Evolutionary conservation across 495 filamentous ascomycete species (phyloP).

Genomic region (Aspergillus bridgeri): DNA sequence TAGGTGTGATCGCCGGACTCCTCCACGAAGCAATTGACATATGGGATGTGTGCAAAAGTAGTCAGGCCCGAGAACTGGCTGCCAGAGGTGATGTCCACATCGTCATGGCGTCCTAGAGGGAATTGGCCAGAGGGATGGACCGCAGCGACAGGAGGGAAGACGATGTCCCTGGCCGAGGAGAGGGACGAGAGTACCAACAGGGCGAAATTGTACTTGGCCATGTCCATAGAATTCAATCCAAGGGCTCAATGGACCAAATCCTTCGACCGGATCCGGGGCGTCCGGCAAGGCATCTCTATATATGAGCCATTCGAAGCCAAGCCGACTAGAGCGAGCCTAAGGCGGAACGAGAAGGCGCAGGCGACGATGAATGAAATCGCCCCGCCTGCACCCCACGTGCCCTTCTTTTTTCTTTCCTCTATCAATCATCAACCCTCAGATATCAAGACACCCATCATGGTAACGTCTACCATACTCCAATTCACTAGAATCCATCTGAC

Average conservation of each 20-base stretch:
- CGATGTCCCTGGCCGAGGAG: conserved; percentile 30
- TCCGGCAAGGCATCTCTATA: too few relatives aligned
- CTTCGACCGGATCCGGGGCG: too few relatives aligned
- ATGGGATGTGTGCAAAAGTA: conserved; percentile 48
- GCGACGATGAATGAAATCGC: too few relatives aligned
- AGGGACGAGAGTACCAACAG: neutral
- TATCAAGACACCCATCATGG: too few relatives aligned
- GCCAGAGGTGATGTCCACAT: conserved; percentile 26
- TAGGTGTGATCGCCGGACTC: conserved; percentile 13
- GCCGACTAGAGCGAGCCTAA: too few relatives aligned
- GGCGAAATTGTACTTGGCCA: neutral
- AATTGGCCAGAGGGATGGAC: conserved; percentile 13
- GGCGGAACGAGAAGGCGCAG: too few relatives aligned
- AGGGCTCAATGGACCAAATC: neutral
- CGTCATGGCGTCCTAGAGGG: conserved; percentile 18
- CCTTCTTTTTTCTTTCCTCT: too few relatives aligned
- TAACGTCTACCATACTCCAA: too few relatives aligned
- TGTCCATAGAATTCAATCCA: neutral
- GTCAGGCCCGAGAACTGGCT: conserved; percentile 39
- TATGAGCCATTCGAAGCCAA: too few relatives aligned
- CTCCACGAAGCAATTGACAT: conserved; percentile 39
- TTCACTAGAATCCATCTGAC: too few relatives aligned
- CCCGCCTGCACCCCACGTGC: too few relatives aligned
- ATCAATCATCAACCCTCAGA: too few relatives aligned
- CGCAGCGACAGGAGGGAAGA: conserved; percentile 34